A percentile compares a stretch with the other conserved stretches of the same genome.
Conservation (phyloP, 805 yeast species). For the Candida hungchunana region DNA sequence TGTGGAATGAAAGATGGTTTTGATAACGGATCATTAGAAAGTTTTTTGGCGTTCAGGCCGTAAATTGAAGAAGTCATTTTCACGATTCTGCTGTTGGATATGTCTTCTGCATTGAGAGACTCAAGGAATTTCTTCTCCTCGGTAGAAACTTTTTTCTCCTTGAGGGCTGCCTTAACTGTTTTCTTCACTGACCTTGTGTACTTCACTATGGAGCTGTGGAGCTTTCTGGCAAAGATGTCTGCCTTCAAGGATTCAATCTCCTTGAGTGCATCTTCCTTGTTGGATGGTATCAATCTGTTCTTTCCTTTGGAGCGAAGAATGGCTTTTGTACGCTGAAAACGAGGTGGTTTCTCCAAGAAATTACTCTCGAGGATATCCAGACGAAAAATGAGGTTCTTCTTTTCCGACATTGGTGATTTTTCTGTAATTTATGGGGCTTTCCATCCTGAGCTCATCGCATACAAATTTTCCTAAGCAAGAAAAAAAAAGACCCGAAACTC, state of each 20-base stretch:
- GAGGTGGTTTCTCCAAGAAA: conserved; percentile 38
- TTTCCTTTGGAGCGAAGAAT: conserved; percentile 29
- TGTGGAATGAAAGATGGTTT: conserved; percentile 19
- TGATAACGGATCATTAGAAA: conserved; percentile 1
- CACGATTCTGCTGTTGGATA: conserved; percentile 21
- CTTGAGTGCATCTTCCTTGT: conserved; percentile 36
- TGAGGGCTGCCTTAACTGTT: conserved; percentile 15
- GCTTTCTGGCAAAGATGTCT: conserved; percentile 45
- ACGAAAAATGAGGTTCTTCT: conserved; percentile 42
- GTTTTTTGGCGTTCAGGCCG: conserved; percentile 14
- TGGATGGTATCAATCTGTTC: conserved; percentile 36
- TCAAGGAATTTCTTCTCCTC: conserved; percentile 20
- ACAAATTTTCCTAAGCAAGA: too few species aligned
- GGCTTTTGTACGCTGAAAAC: conserved; percentile 43
- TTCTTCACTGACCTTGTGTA: conserved; percentile 36
- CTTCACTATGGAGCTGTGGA: conserved; percentile 41
- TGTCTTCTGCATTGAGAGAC: conserved; percentile 23
- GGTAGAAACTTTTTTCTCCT: conserved; percentile 12
- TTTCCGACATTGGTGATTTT: conserved; percentile 16
- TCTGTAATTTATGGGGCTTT: not conserved
- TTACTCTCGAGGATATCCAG: conserved; percentile 53
- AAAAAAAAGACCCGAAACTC: too few species aligned
- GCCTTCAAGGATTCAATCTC: conserved; percentile 43
- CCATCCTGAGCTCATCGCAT: not conserved
- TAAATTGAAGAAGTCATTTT: conserved; percentile 17